phyloP scores from a whole-genome alignment of 768 basidiomycete species.

The Tricholoma sp. region DNA sequence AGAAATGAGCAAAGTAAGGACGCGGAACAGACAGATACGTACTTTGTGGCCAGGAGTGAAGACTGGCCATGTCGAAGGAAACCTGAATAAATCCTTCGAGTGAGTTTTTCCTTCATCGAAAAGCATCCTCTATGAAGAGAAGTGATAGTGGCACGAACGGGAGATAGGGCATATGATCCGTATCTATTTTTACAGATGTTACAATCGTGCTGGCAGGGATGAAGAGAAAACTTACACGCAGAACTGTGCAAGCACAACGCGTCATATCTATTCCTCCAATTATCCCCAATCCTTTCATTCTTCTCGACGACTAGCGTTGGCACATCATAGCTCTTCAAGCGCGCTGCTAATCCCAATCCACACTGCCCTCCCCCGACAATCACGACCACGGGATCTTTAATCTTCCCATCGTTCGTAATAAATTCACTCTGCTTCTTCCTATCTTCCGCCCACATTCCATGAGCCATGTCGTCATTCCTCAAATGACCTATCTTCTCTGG shows the following conservation, averaged over 20 bases:
- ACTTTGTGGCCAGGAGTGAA: too few relatives aligned
- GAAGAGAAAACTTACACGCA: constrained; percentile 30
- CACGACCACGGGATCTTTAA: constrained; percentile 47
- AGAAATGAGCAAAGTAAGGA: not conserved
- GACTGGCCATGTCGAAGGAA: too few relatives aligned
- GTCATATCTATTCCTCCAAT: constrained; percentile 58
- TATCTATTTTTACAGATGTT: too few relatives aligned
- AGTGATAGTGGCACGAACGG: too few relatives aligned
- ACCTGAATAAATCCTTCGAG: too few relatives aligned
- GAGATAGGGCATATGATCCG: too few relatives aligned
- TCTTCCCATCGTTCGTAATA: constrained; percentile 10
- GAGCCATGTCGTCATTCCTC: constrained; percentile 28
- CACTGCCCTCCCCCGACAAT: constrained; percentile 53
- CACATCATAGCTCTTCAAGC: constrained; percentile 58
- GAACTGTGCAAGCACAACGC: constrained; percentile 51
- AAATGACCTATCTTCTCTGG: constrained; percentile 48
- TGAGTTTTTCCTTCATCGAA: too few relatives aligned
- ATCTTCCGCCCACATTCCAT: constrained; percentile 52
- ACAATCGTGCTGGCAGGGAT: not conserved
- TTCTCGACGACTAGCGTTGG: constrained; percentile 55
- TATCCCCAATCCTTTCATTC: constrained; percentile 47
- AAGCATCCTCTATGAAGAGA: too few relatives aligned
- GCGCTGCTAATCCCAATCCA: constrained; percentile 56
- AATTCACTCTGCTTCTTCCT: constrained; percentile 39
- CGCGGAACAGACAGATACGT: not conserved